Evolutionary conservation across 83 land plant genomes (phyloP).

Genomic region (Diphasiastrum complanatum): DNA sequence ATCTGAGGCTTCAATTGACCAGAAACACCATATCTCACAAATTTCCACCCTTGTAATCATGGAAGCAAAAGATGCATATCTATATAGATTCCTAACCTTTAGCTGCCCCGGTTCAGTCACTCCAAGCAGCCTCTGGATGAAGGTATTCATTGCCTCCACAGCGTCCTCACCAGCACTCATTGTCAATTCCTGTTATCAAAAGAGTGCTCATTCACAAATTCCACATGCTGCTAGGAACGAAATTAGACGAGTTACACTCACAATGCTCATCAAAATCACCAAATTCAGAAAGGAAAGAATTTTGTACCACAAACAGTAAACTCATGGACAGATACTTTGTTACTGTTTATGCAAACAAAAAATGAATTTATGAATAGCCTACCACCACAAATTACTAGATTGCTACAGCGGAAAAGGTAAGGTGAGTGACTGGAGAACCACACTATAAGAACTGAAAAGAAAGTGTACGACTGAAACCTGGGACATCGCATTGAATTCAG

Average conservation of each 20-base stretch:
- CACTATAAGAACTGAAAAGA: too few species aligned
- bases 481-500: neutral
- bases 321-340: neutral
- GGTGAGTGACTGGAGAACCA: neutral
- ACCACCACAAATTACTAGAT: neutral
- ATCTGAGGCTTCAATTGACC: neutral
- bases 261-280: neutral
- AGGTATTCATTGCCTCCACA: slow-evolving; percentile 87
- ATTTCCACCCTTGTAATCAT: neutral
- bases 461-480: neutral
- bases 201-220: neutral
- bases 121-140: slow-evolving; percentile 66
- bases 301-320: too few species aligned
- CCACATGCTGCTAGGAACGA: neutral
- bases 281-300: too few species aligned
- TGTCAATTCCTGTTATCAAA: slow-evolving; percentile 61
- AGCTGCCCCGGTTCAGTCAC: slow-evolving; percentile 66
- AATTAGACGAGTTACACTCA: neutral
- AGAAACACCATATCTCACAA: neutral
- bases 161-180: slow-evolving; percentile 96
- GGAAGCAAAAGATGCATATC: neutral
- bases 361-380: neutral
- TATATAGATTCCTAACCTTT: too few species aligned
- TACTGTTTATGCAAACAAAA: neutral
- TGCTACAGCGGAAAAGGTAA: neutral